These are phyloP conservation scores for Spathaspora sp. DNA, from an alignment of 805 yeast species.

Conservation along the genomic window DNA sequence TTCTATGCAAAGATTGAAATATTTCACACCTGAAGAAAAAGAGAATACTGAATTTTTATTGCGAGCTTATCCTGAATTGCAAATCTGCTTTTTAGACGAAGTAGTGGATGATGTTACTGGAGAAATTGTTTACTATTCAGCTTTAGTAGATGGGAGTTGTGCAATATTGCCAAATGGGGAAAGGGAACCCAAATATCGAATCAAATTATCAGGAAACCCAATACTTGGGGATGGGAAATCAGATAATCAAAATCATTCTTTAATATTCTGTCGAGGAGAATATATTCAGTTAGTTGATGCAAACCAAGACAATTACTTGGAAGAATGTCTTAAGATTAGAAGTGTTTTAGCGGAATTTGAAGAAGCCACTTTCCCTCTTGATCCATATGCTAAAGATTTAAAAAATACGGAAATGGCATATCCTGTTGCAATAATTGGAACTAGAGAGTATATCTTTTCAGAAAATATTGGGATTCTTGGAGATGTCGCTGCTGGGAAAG, in stretches of 20 bases:
- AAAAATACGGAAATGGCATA: slow-evolving; percentile 13
- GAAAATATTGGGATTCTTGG: slow-evolving; percentile 83
- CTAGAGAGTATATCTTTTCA: slow-evolving; percentile 83
- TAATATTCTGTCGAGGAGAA: slow-evolving; percentile 81
- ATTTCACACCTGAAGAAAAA: slow-evolving; percentile 68
- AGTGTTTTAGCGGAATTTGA: slow-evolving; percentile 81
- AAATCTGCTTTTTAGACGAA: slow-evolving; percentile 92
- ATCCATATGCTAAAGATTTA: slow-evolving; percentile 19
- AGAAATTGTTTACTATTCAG: slow-evolving; percentile 69
- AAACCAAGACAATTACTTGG: slow-evolving; percentile 81
- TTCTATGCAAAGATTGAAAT: slow-evolving; percentile 80
- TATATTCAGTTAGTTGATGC: slow-evolving; percentile 83
- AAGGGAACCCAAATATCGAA: slow-evolving; percentile 49
- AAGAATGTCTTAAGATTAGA: slow-evolving; percentile 81
- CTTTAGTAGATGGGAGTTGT: slow-evolving; percentile 79
- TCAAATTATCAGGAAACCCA: slow-evolving; percentile 79
- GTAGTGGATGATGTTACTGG: slow-evolving; percentile 78
- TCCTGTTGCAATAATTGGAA: slow-evolving; percentile 85
- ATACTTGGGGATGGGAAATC: slow-evolving; percentile 87
- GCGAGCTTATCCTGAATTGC: slow-evolving; percentile 80
- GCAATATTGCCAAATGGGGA: slow-evolving; percentile 54
- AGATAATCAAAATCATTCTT: slow-evolving; percentile 80
- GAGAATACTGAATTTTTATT: slow-evolving; percentile 79
- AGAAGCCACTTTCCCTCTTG: slow-evolving; percentile 52
- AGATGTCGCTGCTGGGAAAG: slow-evolving; percentile 89